A percentile compares a stretch with the other conserved stretches of the same genome.
These are phyloP conservation scores for Saururus chinensis DNA, from an alignment of 164 flowering plant species.

Conservation along the genomic window DNA sequence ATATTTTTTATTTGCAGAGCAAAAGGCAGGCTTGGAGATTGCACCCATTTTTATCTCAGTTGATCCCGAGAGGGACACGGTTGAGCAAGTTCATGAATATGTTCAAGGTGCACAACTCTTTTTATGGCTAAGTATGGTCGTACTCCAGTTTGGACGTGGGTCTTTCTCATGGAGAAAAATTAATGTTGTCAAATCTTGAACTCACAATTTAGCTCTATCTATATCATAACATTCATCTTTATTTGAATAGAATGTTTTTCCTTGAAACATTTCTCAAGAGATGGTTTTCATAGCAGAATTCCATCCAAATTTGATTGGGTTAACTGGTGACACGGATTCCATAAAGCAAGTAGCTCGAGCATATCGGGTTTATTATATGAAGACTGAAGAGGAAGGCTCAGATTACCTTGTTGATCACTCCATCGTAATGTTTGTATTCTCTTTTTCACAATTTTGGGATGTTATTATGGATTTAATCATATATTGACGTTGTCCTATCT, in stretches of 20 bases:
- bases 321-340: constrained; percentile 70
- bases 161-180: not conserved
- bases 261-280: not conserved
- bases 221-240: not conserved
- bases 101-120: constrained; percentile 51
- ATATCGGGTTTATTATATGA: constrained; percentile 93
- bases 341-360: constrained; percentile 74
- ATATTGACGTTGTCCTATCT: too few species aligned
- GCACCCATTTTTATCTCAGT: constrained; percentile 89
- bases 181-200: not conserved
- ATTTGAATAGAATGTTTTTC: not conserved
- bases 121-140: too few species aligned
- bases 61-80: constrained; percentile 96
- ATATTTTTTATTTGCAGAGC: constrained; percentile 33
- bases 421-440: constrained; percentile 62
- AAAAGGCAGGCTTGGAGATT: constrained; percentile 51
- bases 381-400: constrained; percentile 79
- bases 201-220: not conserved
- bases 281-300: constrained; percentile 46
- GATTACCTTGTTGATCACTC: constrained; percentile 98
- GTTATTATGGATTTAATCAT: not conserved
- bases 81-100: constrained; percentile 85
- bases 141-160: not conserved
- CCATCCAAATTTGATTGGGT: constrained; percentile 79
- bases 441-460: not conserved